Evolutionary conservation across 1,139 yeast species (phyloP).

Genomic region (Yamadazyma atlantica): DNA sequence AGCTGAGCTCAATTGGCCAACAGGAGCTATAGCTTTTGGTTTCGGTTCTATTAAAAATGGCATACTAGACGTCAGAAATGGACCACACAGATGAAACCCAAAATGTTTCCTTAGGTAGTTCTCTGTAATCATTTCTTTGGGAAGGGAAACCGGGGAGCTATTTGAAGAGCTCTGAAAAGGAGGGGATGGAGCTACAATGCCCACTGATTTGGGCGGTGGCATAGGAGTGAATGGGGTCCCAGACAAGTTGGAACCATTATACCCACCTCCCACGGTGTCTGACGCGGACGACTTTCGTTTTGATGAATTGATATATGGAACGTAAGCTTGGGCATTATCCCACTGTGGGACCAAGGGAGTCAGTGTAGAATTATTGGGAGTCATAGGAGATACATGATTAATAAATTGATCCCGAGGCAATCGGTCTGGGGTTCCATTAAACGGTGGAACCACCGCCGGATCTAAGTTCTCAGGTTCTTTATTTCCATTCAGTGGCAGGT

Average conservation of each 20-base stretch:
- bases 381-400: no score
- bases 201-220: no score
- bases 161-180: not conserved
- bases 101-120: conserved; percentile 23
- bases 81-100: conserved; percentile 25
- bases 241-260: no score
- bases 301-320: no score
- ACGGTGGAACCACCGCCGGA: not conserved
- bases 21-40: not conserved
- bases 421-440: not conserved
- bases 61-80: conserved; percentile 19
- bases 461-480: not conserved
- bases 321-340: no score
- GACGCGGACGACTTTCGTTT: no score
- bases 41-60: conserved; percentile 18
- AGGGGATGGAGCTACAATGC: no score
- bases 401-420: no score
- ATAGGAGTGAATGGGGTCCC: no score
- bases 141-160: not conserved
- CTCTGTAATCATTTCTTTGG: not conserved
- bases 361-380: no score
- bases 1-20: not conserved
- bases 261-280: no score
- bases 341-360: no score
- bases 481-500: not conserved